A percentile compares a stretch with the other conserved stretches of the same genome.
These are phyloP conservation scores for Pistacia atlantica DNA, from an alignment of 345 rosid genomes.

Conservation along the genomic window DNA sequence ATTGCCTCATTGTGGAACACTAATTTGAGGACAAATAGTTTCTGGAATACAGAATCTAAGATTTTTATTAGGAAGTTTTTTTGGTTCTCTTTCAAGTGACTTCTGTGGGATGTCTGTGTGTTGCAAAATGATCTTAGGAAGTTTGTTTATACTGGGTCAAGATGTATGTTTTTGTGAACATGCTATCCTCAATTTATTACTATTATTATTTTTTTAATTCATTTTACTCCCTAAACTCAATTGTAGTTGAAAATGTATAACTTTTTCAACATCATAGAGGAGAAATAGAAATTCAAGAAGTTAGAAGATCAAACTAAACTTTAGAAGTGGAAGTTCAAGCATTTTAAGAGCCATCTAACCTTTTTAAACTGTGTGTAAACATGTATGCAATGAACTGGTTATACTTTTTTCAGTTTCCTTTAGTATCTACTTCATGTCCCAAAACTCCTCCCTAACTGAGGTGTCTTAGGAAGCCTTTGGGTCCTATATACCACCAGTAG, in stretches of 20 bases:
- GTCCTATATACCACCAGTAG: no score
- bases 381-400: no score
- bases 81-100: background rate
- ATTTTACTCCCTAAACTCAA: background rate
- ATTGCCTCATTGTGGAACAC: background rate
- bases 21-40: background rate
- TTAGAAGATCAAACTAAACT: no score
- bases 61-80: background rate
- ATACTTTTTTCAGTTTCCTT: no score
- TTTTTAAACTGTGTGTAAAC: no score
- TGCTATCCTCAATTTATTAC: background rate
- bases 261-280: no score
- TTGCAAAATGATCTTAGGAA: background rate
- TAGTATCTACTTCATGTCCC: background rate
- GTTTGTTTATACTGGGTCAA: background rate
- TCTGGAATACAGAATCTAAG: background rate
- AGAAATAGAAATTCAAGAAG: no score
- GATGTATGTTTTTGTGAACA: background rate
- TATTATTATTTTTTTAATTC: background rate
- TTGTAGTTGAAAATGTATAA: no score
- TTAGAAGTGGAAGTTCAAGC: no score
- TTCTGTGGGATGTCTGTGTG: background rate
- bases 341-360: no score
- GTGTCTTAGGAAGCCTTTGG: background rate
- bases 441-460: background rate